phyloP scores from a whole-genome alignment of 805 yeast species.

The Zygosaccharomyces lentus region DNA sequence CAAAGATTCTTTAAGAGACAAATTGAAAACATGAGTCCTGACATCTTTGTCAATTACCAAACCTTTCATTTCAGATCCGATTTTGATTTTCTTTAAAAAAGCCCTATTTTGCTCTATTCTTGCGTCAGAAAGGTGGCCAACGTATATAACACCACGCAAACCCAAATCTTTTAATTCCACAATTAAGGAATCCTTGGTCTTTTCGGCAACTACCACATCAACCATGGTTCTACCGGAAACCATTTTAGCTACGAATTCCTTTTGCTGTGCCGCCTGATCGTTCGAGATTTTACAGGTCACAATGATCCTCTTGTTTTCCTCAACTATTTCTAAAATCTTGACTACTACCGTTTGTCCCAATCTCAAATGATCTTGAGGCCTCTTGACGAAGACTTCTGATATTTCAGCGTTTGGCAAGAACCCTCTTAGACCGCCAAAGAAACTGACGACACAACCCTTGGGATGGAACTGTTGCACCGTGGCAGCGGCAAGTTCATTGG shows the following conservation, averaged over 20 bases:
- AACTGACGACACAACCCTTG: constrained; percentile 77
- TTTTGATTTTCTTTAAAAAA: constrained; percentile 52
- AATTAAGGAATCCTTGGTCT: constrained; percentile 65
- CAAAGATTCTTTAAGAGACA: constrained; percentile 62
- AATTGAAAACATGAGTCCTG: constrained; percentile 54
- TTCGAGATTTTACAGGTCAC: constrained; percentile 73
- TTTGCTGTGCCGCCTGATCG: constrained; percentile 44
- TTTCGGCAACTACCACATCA: constrained; percentile 61
- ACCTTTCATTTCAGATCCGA: constrained; percentile 58
- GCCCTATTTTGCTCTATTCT: constrained; percentile 70
- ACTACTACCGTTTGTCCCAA: constrained; percentile 82
- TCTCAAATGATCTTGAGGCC: constrained; percentile 72
- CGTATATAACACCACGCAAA: constrained; percentile 65
- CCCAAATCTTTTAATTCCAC: constrained; percentile 52
- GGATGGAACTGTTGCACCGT: constrained; percentile 68
- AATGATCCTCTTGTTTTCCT: constrained; percentile 48
- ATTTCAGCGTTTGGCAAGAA: constrained; percentile 85
- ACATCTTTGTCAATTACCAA: constrained; percentile 65
- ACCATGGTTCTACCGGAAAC: constrained; percentile 60
- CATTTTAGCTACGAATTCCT: constrained; percentile 45
- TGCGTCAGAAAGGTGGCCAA: constrained; percentile 75
- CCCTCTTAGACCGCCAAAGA: constrained; percentile 74
- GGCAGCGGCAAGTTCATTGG: constrained; percentile 56
- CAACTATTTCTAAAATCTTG: constrained; percentile 55
- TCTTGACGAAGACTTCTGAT: constrained; percentile 77